Percentiles rank a stretch among this genome's conserved stretches.
phyloP scores from a whole-genome alignment of 2,329 filamentous ascomycete species.

The Aspergillus phoenicis region DNA sequence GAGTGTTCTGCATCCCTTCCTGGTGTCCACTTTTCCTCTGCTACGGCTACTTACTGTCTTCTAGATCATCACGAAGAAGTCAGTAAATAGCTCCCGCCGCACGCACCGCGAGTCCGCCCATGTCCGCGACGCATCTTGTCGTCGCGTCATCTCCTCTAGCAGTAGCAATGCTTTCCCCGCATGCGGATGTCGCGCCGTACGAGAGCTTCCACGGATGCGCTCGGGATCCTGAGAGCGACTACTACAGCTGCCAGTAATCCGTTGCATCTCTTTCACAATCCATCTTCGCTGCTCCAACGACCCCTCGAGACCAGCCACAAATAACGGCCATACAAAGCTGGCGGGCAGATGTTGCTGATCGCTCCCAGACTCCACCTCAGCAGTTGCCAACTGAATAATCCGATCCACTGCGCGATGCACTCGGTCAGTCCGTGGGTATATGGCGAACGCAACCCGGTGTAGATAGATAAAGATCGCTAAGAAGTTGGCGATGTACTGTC shows the following conservation, averaged over 20 bases:
- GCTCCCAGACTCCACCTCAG: slow-evolving; percentile 25
- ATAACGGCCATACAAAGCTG: slow-evolving; percentile 41
- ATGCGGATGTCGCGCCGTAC: slow-evolving; percentile 32
- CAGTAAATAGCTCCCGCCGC: slow-evolving; percentile 36
- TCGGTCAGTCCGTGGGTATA: slow-evolving; percentile 40
- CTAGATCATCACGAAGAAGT: slow-evolving; percentile 38
- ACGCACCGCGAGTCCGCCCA: slow-evolving; percentile 40
- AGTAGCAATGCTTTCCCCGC: slow-evolving; percentile 34
- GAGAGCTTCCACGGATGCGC: slow-evolving; percentile 7
- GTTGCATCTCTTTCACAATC: slow-evolving; percentile 38
- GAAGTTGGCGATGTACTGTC: slow-evolving; percentile 40
- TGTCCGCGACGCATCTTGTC: slow-evolving; percentile 37
- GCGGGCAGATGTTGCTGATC: slow-evolving; percentile 26
- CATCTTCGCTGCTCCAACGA: slow-evolving; percentile 35
- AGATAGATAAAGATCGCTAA: slow-evolving; percentile 41
- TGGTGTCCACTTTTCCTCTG: not conserved
- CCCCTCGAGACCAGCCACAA: slow-evolving; percentile 38
- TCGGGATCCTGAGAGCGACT: not conserved
- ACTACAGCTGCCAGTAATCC: slow-evolving; percentile 25
- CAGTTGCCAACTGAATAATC: slow-evolving; percentile 38
- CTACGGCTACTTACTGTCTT: not conserved
- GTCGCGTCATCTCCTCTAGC: slow-evolving; percentile 38
- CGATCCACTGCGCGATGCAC: slow-evolving; percentile 39
- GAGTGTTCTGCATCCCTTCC: not conserved
- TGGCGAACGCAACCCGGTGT: slow-evolving; percentile 41